These are phyloP conservation scores for Tricholoma terreum DNA, from an alignment of 768 basidiomycete species.

Conservation along the genomic window DNA sequence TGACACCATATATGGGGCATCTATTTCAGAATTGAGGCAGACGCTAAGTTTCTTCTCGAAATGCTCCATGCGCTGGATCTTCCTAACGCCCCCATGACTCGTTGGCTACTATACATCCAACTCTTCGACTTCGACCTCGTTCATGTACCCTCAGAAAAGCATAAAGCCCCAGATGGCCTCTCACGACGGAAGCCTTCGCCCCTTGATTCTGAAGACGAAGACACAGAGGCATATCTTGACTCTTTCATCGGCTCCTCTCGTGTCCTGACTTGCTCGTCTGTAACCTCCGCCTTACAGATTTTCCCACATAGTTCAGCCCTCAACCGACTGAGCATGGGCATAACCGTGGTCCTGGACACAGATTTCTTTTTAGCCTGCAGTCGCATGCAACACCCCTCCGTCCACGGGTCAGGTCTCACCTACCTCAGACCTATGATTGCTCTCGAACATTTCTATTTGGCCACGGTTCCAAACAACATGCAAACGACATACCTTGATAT, in stretches of 20 bases:
- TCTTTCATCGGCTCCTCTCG: background rate
- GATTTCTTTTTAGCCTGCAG: too few relatives aligned
- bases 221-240: constrained; percentile 29
- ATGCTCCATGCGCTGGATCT: constrained; percentile 36
- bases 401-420: background rate
- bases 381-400: too few relatives aligned
- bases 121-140: constrained; percentile 34
- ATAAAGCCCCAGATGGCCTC: constrained; percentile 33
- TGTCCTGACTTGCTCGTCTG: background rate
- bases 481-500: background rate
- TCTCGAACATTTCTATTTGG: background rate
- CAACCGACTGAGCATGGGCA: too few relatives aligned
- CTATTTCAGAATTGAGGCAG: constrained; percentile 30
- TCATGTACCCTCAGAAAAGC: constrained; percentile 30
- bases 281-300: background rate
- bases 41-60: constrained; percentile 33
- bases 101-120: constrained; percentile 35
- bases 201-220: constrained; percentile 15
- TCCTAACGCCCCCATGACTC: constrained; percentile 32
- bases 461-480: background rate
- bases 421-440: background rate
- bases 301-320: background rate
- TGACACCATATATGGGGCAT: constrained; percentile 29
- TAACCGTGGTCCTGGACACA: too few relatives aligned
- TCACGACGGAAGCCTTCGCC: constrained; percentile 18